These are phyloP conservation scores for Collybiopsis luxurians DNA, from an alignment of 768 basidiomycete species.

Conservation along the genomic window DNA sequence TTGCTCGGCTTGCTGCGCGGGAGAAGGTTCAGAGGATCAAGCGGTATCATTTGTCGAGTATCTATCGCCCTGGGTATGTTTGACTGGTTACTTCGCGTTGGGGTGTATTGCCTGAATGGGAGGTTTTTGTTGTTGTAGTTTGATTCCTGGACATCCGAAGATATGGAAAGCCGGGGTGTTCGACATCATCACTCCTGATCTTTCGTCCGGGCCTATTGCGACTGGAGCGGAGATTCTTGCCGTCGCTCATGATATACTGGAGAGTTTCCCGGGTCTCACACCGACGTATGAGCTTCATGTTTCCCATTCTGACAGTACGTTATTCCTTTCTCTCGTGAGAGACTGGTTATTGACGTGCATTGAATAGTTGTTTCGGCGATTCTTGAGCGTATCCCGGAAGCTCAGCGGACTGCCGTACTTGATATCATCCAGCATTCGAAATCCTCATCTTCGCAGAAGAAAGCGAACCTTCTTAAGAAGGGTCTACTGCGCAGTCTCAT, in stretches of 20 bases:
- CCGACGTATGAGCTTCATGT: slow-evolving; percentile 73
- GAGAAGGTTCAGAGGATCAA: slow-evolving; percentile 70
- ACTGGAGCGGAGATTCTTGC: slow-evolving; percentile 75
- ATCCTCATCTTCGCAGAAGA: slow-evolving; percentile 64
- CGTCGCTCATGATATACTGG: slow-evolving; percentile 62
- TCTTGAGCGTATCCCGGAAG: slow-evolving; percentile 58
- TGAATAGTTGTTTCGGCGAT: slow-evolving; percentile 64
- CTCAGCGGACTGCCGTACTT: slow-evolving; percentile 51
- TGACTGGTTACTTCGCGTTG: not conserved
- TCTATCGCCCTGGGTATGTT: slow-evolving; percentile 64
- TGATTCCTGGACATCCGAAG: slow-evolving; percentile 71
- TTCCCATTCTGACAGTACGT: slow-evolving; percentile 74
- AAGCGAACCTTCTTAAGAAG: slow-evolving; percentile 64
- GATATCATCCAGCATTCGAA: slow-evolving; percentile 69
- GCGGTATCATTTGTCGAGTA: slow-evolving; percentile 75
- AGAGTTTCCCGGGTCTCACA: slow-evolving; percentile 67
- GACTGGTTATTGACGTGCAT: slow-evolving; percentile 5
- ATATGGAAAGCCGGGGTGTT: slow-evolving; percentile 73
- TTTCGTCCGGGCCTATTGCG: slow-evolving; percentile 58
- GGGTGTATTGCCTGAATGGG: not conserved
- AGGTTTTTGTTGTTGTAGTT: slow-evolving; percentile 29
- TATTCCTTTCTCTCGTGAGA: too few species aligned
- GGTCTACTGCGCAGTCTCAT: slow-evolving; percentile 63
- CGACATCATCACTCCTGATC: slow-evolving; percentile 80
- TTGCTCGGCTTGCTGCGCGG: slow-evolving; percentile 80